Base-by-base conservation (phyloP, 495 filamentous ascomycete genomes). In the Talaromyces thailandensis region DNA sequence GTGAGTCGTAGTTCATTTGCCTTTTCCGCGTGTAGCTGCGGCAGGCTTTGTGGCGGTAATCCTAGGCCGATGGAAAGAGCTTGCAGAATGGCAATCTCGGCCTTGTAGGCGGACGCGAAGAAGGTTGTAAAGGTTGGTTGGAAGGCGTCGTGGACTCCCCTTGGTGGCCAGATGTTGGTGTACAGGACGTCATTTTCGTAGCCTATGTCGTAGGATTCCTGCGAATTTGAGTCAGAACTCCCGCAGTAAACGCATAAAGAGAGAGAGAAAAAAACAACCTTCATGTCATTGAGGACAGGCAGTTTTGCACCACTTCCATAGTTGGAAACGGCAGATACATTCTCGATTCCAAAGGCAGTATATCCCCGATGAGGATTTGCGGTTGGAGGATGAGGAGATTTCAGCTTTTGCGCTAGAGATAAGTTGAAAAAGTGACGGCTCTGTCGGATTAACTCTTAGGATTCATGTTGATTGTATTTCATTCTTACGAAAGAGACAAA, bases 361-460 rank as follows among this genome's bases (percentile, higher is more conserved):
- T 26, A 58, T 9, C 56, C 56, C 31, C 56, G 24, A n/a, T 58
- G 56, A 5, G 56, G 56, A 4, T 58, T 58, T 25, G 56, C 56
- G 1, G 25, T 37, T 12, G 56, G 56, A 21, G 56, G 56, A 31
- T 58, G 56, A 16, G 35, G 35, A 0, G 35, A 40, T 16, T 40
- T 40, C 3, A 40, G 1, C 11, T 40, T 40, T 4, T 40, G 14
- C 35, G 14, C 14, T 16, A 40, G 14, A 9, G 35, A 14, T 40
- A 40, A 16, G 14, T 14, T 5, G 14, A 40, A 40, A 40, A 40
- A 40, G 35, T 40, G 14, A 9, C 35, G 35, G 14, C 35, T 40
- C 35, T 40, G 14, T 9, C 9, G 12, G 31, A 35, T 11, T 35
- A n/a, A n/a, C n/a, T n/a, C n/a, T n/a, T n/a, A n/a, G n/a, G n/a